Percentiles rank a stretch among this genome's conserved stretches.
Conservation (phyloP, 192 early-diverging fungal species). For the Helicostylum pulchrum region DNA sequence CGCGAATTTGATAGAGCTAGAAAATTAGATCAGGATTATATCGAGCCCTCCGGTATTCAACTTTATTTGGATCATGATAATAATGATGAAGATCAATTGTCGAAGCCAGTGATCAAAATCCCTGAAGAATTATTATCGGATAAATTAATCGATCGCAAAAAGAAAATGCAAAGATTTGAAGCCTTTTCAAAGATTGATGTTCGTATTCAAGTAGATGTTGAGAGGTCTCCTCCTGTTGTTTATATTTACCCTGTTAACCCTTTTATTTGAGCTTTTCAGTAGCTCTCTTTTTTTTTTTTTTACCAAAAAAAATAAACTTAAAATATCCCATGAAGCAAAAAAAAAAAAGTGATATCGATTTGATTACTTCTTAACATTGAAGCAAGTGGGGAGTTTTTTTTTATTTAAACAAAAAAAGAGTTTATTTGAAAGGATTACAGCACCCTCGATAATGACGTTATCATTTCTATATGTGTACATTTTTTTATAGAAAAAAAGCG, state of each 20-base stretch:
- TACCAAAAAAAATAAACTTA: neutral
- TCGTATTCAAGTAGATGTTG: constrained; percentile 41
- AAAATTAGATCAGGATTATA: neutral
- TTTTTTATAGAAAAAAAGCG: no score
- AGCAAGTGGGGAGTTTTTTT: no score
- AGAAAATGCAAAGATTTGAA: constrained; percentile 32
- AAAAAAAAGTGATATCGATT: no score
- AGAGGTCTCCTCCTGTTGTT: constrained; percentile 46
- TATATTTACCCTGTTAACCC: constrained; percentile 51
- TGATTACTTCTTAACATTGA: no score
- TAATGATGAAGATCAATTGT: neutral
- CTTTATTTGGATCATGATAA: constrained; percentile 3
- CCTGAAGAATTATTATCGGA: neutral
- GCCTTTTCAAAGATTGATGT: constrained; percentile 41
- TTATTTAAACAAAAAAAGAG: no score
- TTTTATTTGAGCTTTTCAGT: constrained; percentile 4
- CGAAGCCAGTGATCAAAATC: neutral
- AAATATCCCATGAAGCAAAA: no score
- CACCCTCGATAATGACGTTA: no score
- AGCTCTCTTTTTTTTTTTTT: no score
- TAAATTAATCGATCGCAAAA: neutral
- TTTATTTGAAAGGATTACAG: no score
- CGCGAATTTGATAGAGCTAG: neutral
- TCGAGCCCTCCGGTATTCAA: neutral
- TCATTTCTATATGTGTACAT: no score